Conservation (phyloP, 2,329 filamentous ascomycete species). For the Fusarium sulawesiense region DNA sequence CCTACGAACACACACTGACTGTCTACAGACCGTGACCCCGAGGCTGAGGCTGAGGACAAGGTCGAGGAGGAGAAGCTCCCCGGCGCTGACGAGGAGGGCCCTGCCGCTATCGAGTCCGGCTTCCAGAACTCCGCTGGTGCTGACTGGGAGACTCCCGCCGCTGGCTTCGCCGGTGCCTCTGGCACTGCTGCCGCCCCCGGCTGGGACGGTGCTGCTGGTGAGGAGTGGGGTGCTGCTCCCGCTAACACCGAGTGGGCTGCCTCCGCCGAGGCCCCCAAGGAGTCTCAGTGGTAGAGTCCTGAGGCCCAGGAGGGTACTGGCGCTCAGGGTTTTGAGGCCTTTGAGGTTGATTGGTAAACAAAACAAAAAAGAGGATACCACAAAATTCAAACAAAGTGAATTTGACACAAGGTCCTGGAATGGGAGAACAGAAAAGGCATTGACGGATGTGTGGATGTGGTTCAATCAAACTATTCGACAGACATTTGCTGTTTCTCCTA, state of each 20-base stretch:
- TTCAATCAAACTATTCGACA: slow-evolving; percentile 45
- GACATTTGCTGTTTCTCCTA: slow-evolving; percentile 36
- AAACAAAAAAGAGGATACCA: slow-evolving; percentile 38
- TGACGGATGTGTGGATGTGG: slow-evolving; percentile 41
- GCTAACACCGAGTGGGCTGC: slow-evolving; percentile 77
- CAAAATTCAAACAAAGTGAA: slow-evolving; percentile 29
- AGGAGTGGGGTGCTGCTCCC: slow-evolving; percentile 74
- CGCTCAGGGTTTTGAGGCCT: neutral
- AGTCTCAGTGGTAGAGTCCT: slow-evolving; percentile 63
- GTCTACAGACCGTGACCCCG: slow-evolving; percentile 87
- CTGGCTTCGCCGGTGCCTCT: slow-evolving; percentile 73
- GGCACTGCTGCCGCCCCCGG: slow-evolving; percentile 60
- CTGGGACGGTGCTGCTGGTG: slow-evolving; percentile 68
- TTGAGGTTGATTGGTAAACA: slow-evolving; percentile 34
- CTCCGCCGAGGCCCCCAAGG: slow-evolving; percentile 66
- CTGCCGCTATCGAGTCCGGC: slow-evolving; percentile 81
- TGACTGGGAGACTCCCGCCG: slow-evolving; percentile 88
- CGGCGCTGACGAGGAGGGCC: slow-evolving; percentile 84
- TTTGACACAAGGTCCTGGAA: slow-evolving; percentile 21
- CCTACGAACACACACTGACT: slow-evolving; percentile 25
- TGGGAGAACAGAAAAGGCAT: slow-evolving; percentile 30
- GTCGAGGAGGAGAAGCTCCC: slow-evolving; percentile 91
- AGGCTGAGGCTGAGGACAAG: slow-evolving; percentile 99
- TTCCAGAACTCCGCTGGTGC: slow-evolving; percentile 70
- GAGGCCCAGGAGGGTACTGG: slow-evolving; percentile 30